Percentiles rank a stretch among this genome's conserved stretches.
Evolutionary conservation across 805 yeast species (phyloP).

Genomic region (Wickerhamomyces alni): DNA sequence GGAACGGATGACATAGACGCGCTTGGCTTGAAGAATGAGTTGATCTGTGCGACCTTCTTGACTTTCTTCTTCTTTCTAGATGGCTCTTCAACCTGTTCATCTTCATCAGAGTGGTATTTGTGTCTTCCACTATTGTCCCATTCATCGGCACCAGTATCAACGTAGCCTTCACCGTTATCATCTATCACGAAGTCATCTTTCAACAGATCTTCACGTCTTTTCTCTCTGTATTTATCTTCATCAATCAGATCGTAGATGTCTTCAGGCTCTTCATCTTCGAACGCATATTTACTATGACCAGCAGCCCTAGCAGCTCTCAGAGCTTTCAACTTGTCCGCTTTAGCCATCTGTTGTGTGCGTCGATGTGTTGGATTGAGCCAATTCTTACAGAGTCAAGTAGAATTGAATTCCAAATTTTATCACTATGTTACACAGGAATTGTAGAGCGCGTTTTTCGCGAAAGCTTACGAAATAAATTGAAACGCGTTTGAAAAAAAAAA

Average conservation of each 20-base stretch:
- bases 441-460: too few relatives aligned
- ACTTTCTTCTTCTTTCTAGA: constrained; percentile 14
- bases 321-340: constrained; percentile 47
- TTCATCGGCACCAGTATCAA: constrained; percentile 88
- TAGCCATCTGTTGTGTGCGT: constrained; percentile 24
- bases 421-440: too few relatives aligned
- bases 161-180: constrained; percentile 90
- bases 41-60: constrained; percentile 5
- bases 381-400: too few relatives aligned
- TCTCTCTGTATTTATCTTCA: constrained; percentile 69
- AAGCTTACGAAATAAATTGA: too few relatives aligned
- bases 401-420: too few relatives aligned
- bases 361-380: too few relatives aligned
- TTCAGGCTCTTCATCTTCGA: constrained; percentile 42
- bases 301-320: constrained; percentile 61
- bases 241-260: constrained; percentile 85
- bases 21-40: constrained; percentile 39
- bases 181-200: constrained; percentile 93
- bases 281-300: constrained; percentile 31
- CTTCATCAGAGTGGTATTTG: constrained; percentile 47
- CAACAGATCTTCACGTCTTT: constrained; percentile 72
- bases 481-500: too few relatives aligned
- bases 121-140: constrained; percentile 59
- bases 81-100: constrained; percentile 22
- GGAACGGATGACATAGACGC: constrained; percentile 19